Percentiles rank a stretch among this genome's conserved stretches.
These are phyloP conservation scores for Leishmania tarentolae DNA, from an alignment of 208 protist species.

Conservation along the genomic window DNA sequence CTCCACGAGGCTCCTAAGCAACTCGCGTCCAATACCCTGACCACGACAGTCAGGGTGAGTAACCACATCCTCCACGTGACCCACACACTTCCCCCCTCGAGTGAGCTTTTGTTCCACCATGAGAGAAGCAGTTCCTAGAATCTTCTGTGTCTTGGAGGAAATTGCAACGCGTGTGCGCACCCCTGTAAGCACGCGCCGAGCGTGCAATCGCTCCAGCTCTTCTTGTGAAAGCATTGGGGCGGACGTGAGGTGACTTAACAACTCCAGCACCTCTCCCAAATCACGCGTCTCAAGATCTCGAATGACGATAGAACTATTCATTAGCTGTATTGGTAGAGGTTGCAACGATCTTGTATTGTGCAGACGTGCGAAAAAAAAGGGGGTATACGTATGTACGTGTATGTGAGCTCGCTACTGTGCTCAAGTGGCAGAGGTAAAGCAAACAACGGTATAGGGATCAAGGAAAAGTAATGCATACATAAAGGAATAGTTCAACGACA, in stretches of 20 bases:
- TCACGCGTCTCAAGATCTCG: slow-evolving; percentile 31
- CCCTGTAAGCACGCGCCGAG: slow-evolving; percentile 25
- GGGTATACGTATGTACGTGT: background rate
- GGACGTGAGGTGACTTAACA: slow-evolving; percentile 35
- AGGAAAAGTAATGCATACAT: background rate
- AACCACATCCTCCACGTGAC: slow-evolving; percentile 89
- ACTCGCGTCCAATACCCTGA: slow-evolving; percentile 51
- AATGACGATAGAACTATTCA: slow-evolving; percentile 25
- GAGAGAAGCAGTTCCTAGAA: slow-evolving; percentile 77
- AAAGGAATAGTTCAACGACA: background rate
- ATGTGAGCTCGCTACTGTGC: background rate
- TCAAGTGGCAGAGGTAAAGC: background rate
- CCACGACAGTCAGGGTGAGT: slow-evolving; percentile 58
- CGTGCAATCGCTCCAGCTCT: slow-evolving; percentile 28
- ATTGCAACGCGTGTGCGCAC: slow-evolving; percentile 62
- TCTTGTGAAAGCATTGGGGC: slow-evolving; percentile 22
- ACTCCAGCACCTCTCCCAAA: slow-evolving; percentile 22
- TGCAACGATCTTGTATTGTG: background rate
- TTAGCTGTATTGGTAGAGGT: background rate
- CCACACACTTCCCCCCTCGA: slow-evolving; percentile 65
- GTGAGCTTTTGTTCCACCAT: slow-evolving; percentile 85
- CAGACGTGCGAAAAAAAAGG: background rate
- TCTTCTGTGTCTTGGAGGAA: slow-evolving; percentile 25
- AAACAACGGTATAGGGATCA: background rate
- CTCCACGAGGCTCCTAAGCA: slow-evolving; percentile 51